A percentile compares a stretch with the other conserved stretches of the same genome.
These are phyloP conservation scores for Typha latifolia DNA, from an alignment of 176 grass and related monocot species.

Conservation along the genomic window DNA sequence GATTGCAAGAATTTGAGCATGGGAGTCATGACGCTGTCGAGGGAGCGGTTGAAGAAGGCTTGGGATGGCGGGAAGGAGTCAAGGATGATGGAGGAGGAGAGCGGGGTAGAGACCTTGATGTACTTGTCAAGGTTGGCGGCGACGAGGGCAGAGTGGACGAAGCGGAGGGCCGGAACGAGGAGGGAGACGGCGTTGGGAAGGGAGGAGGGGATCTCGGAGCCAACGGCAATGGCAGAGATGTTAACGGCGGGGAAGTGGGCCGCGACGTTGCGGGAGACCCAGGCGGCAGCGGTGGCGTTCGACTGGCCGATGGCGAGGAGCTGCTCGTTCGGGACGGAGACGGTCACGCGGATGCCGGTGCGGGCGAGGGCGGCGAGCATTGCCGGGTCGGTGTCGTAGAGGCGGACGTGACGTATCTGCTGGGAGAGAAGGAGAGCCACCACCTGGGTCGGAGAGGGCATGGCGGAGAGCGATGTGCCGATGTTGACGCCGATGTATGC, in stretches of 20 bases:
- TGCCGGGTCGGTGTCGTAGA: slow-evolving; percentile 68
- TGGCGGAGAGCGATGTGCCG: slow-evolving; percentile 69
- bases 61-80: slow-evolving; percentile 96
- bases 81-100: slow-evolving; percentile 92
- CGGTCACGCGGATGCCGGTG: slow-evolving; percentile 66
- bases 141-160: slow-evolving; percentile 86
- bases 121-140: slow-evolving; percentile 72
- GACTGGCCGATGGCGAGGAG: slow-evolving; percentile 82
- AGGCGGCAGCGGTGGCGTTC: slow-evolving; percentile 80
- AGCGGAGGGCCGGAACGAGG: slow-evolving; percentile 65
- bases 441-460: slow-evolving; percentile 74
- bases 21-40: slow-evolving; percentile 52
- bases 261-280: slow-evolving; percentile 66
- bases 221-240: slow-evolving; percentile 82
- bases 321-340: slow-evolving; percentile 95
- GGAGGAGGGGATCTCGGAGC: slow-evolving; percentile 75
- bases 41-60: slow-evolving; percentile 96
- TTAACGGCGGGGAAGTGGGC: slow-evolving; percentile 77
- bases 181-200: slow-evolving; percentile 64
- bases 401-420: slow-evolving; percentile 64
- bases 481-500: slow-evolving; percentile 88
- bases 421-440: slow-evolving; percentile 70
- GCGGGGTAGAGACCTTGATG: slow-evolving; percentile 81
- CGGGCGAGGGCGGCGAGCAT: slow-evolving; percentile 74
- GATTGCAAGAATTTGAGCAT: slow-evolving; percentile 81